A percentile compares a stretch with the other conserved stretches of the same genome.
These are phyloP conservation scores for Pythium rishiriense DNA, from an alignment of 352 stramenopile species.

Conservation along the genomic window DNA sequence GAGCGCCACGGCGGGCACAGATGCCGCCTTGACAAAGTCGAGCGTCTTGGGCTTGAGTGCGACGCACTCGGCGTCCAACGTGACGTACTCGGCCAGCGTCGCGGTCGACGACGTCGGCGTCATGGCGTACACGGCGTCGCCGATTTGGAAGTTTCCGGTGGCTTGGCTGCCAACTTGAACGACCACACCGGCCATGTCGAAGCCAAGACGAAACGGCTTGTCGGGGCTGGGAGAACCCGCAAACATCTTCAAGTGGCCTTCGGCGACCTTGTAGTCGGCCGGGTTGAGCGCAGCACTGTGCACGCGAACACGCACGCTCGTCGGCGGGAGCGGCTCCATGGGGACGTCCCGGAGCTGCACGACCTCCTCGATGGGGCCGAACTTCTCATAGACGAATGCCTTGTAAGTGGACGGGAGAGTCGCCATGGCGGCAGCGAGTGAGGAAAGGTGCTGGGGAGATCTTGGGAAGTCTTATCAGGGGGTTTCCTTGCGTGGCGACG, in stretches of 20 bases:
- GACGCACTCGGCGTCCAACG: slow-evolving; percentile 31
- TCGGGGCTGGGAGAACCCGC: slow-evolving; percentile 15
- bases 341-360: slow-evolving; percentile 24
- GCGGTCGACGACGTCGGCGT: not conserved
- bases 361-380: slow-evolving; percentile 26
- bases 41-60: slow-evolving; percentile 42
- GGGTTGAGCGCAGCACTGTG: slow-evolving; percentile 36
- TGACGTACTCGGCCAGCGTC: slow-evolving; percentile 43
- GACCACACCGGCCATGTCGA: slow-evolving; percentile 25
- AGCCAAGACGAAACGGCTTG: slow-evolving; percentile 34
- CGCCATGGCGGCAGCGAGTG: not conserved
- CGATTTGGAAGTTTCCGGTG: not conserved
- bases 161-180: slow-evolving; percentile 2
- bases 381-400: slow-evolving; percentile 34
- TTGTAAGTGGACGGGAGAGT: slow-evolving; percentile 16
- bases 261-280: slow-evolving; percentile 24
- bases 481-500: too few relatives aligned
- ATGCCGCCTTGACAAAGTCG: slow-evolving; percentile 41
- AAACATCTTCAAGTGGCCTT: not conserved
- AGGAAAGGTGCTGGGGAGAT: not conserved
- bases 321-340: slow-evolving; percentile 23
- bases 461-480: too few relatives aligned
- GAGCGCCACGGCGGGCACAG: slow-evolving; percentile 29
- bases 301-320: slow-evolving; percentile 34
- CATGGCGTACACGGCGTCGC: slow-evolving; percentile 27